These are phyloP conservation scores for Penicillium diatomitis DNA, from an alignment of 495 filamentous ascomycete genomes.

Conservation along the genomic window DNA sequence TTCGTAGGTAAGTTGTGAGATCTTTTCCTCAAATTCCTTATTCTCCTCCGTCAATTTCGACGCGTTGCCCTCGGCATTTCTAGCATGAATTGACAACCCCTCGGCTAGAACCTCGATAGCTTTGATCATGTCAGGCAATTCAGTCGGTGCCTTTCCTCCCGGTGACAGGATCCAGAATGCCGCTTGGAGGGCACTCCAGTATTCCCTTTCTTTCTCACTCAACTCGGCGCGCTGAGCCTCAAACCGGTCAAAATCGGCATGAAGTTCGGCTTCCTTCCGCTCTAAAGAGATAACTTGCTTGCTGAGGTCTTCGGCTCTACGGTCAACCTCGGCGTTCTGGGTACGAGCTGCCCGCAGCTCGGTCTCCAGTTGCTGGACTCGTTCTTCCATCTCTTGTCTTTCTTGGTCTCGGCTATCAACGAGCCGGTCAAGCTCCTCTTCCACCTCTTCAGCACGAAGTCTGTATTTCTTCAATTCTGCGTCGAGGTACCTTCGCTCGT, in stretches of 20 bases:
- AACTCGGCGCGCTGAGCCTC: slow-evolving; percentile 34
- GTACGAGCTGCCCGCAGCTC: slow-evolving; percentile 57
- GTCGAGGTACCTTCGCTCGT: slow-evolving; percentile 73
- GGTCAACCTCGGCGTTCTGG: slow-evolving; percentile 46
- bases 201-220: slow-evolving; percentile 42
- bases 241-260: slow-evolving; percentile 39
- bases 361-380: slow-evolving; percentile 54
- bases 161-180: slow-evolving; percentile 54
- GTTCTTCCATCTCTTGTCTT: slow-evolving; percentile 56
- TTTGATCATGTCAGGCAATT: slow-evolving; percentile 50
- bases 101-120: slow-evolving; percentile 53
- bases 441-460: slow-evolving; percentile 69
- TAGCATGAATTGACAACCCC: slow-evolving; percentile 42
- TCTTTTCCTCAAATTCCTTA: slow-evolving; percentile 41
- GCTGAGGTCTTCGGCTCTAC: slow-evolving; percentile 44
- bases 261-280: slow-evolving; percentile 9
- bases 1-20: slow-evolving; percentile 31
- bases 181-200: slow-evolving; percentile 47
- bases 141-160: slow-evolving; percentile 44
- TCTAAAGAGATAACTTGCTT: slow-evolving; percentile 2
- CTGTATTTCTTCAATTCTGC: slow-evolving; percentile 66
- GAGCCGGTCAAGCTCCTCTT: slow-evolving; percentile 81
- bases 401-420: slow-evolving; percentile 78
- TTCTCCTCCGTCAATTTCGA: slow-evolving; percentile 29
- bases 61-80: slow-evolving; percentile 31